These are phyloP conservation scores for Leptographium lundbergii DNA, from an alignment of 2,329 filamentous ascomycete species.

Conservation along the genomic window DNA sequence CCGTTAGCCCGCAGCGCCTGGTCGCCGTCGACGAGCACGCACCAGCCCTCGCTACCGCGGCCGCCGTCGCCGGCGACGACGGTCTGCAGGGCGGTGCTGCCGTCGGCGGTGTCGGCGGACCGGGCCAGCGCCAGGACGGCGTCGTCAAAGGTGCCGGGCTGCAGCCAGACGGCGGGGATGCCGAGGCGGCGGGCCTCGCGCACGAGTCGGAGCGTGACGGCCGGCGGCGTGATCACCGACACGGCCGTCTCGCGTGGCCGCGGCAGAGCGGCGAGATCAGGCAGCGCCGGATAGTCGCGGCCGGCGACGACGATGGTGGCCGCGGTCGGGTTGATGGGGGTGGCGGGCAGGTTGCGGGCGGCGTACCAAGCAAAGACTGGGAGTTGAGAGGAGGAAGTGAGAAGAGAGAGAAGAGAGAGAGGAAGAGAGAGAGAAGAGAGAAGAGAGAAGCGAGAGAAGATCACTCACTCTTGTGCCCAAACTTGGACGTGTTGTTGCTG, in stretches of 20 bases:
- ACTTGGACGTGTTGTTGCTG: constrained; percentile 72
- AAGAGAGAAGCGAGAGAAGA: background rate
- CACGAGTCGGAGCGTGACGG: constrained; percentile 60
- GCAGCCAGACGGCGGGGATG: constrained; percentile 69
- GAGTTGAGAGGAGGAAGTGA: background rate
- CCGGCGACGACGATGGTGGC: constrained; percentile 48
- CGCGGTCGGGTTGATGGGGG: constrained; percentile 68
- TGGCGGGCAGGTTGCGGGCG: constrained; percentile 59
- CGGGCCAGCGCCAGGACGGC: constrained; percentile 59
- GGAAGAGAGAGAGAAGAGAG: background rate
- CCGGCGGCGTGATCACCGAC: constrained; percentile 78
- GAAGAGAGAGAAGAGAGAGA: background rate
- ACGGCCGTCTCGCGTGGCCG: constrained; percentile 60
- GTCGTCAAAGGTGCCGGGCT: constrained; percentile 79
- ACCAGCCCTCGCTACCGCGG: constrained; percentile 64
- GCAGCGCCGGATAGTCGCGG: constrained; percentile 48
- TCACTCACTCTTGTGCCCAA: constrained; percentile 67
- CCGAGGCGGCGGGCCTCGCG: constrained; percentile 65
- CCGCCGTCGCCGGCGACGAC: constrained; percentile 57
- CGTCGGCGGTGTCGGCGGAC: constrained; percentile 30
- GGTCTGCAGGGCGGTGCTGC: constrained; percentile 46
- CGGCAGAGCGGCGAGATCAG: constrained; percentile 52
- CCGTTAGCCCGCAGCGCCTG: constrained; percentile 43
- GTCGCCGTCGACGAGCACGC: constrained; percentile 76
- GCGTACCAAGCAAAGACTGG: constrained; percentile 87